Evolutionary conservation across 2,329 filamentous ascomycete species (phyloP), one percentile per base, ranked within the genome.

Genomic region (Phaeophleospora eucalypticola): DNA sequence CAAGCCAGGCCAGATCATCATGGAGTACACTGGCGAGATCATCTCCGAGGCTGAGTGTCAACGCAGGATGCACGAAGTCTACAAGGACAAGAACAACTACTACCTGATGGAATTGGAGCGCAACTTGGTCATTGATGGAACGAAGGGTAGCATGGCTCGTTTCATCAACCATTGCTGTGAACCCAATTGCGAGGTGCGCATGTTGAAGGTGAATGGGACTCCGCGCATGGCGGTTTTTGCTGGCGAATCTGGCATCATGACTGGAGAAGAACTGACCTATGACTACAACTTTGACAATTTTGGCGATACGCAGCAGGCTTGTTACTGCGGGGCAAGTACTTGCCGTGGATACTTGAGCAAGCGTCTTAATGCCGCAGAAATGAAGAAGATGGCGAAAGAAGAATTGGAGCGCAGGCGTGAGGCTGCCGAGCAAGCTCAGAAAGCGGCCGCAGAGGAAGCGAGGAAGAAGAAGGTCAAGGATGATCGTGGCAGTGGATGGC

Each of bases 51-150:
- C 84, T 21, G 93, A 98, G 66, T 95, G 90, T 63, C 89, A 97
- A 65, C 81, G 86, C 38, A 84, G 93, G 45, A 96, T 97, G 90
- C 89, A 87, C 49, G 86, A 91, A 53, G 80, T 86, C 49, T 98
- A 98, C 73, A 94, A 93, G 68, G 81, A 95, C 65, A 95, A 95
- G 60, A 85, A 93, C 87, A 95, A 89, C 69, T 97, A 95, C 69
- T 98, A 98, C 68, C 76, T 98, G 41, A 98, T 98, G 93, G 89
- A 89, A 46, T 96, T 97, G 65, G 90, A 97, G 64, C 89, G 96
- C 68, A 93, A 94, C 68, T 93, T 97, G 83, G 95, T 97, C 61
- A 95, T 98, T 56, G 93, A 98, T 71, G 93, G 91, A 27, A 96
- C 90, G 20, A 89, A 88, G 46, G 93, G 93, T 60, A 95, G 88